Conservation (phyloP, 495 filamentous ascomycete genomes). For the Schizothecium vesticola region DNA sequence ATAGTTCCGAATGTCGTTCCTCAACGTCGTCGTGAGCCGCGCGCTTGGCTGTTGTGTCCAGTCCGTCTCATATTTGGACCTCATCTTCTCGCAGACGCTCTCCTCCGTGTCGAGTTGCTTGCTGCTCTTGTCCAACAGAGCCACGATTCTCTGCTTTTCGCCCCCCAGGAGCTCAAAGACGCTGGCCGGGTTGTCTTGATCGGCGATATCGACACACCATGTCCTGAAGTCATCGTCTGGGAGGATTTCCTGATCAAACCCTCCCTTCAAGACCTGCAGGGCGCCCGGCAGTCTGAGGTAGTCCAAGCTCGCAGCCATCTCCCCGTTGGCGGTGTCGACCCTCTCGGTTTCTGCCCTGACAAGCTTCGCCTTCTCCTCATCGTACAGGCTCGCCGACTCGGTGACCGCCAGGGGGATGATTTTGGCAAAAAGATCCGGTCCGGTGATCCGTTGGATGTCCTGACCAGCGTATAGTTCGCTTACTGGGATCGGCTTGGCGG, state of each 20-base stretch:
- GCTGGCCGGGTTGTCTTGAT: constrained; percentile 63
- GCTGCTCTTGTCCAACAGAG: constrained; percentile 67
- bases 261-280: constrained; percentile 86
- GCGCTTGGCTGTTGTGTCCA: constrained; percentile 97
- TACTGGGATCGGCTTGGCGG: constrained; percentile 96
- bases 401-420: constrained; percentile 96
- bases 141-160: constrained; percentile 67
- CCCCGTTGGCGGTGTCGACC: constrained; percentile 83
- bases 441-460: constrained; percentile 94
- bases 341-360: constrained; percentile 89
- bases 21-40: constrained; percentile 77
- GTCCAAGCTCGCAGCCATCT: constrained; percentile 93
- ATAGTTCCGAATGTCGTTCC: constrained; percentile 81
- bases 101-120: constrained; percentile 94
- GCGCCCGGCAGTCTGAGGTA: constrained; percentile 87
- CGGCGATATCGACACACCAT: constrained; percentile 89
- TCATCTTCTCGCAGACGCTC: constrained; percentile 98
- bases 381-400: constrained; percentile 92
- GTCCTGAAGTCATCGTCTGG: constrained; percentile 86
- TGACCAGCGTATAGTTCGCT: constrained; percentile 95
- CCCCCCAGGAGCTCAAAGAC: constrained; percentile 74
- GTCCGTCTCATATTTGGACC: constrained; percentile 90
- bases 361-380: constrained; percentile 97
- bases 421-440: constrained; percentile 93
- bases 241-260: constrained; percentile 81